phyloP scores from a whole-genome alignment of 1,139 yeast species.

The Candida sp. region DNA sequence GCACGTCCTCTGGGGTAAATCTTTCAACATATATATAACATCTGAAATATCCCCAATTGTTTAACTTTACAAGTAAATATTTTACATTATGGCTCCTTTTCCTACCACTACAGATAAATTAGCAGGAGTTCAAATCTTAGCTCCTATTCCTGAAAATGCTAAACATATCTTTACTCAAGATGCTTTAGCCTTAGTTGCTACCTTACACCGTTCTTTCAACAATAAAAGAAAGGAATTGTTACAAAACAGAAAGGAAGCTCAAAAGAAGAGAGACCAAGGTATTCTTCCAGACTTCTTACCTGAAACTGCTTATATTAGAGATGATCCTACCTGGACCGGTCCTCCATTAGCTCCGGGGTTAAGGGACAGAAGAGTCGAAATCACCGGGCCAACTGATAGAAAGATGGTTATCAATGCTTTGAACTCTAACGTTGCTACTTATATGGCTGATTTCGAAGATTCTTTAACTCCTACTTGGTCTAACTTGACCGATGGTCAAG shows the following conservation, averaged over 20 bases:
- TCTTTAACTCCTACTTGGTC: constrained; percentile 95
- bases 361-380: constrained; percentile 76
- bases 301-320: constrained; percentile 66
- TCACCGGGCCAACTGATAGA: constrained; percentile 88
- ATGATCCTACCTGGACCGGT: constrained; percentile 77
- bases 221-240: constrained; percentile 58
- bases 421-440: constrained; percentile 84
- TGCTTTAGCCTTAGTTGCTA: constrained; percentile 70
- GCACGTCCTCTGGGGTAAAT: not conserved
- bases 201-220: constrained; percentile 71
- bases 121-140: constrained; percentile 65
- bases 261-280: constrained; percentile 63
- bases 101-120: constrained; percentile 50
- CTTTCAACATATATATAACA: not conserved
- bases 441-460: constrained; percentile 96
- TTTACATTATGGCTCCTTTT: constrained; percentile 44
- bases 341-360: constrained; percentile 75
- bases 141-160: constrained; percentile 57
- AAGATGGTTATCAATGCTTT: constrained; percentile 94
- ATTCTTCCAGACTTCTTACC: constrained; percentile 70
- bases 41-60: too few relatives aligned
- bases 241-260: constrained; percentile 57
- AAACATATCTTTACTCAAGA: constrained; percentile 63
- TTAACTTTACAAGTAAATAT: not conserved
- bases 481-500: constrained; percentile 86